Evolutionary conservation across 2,329 filamentous ascomycete genomes (phyloP), one percentile per base, ranked within the genome.

Genomic region (Zymoseptoria brevis): DNA sequence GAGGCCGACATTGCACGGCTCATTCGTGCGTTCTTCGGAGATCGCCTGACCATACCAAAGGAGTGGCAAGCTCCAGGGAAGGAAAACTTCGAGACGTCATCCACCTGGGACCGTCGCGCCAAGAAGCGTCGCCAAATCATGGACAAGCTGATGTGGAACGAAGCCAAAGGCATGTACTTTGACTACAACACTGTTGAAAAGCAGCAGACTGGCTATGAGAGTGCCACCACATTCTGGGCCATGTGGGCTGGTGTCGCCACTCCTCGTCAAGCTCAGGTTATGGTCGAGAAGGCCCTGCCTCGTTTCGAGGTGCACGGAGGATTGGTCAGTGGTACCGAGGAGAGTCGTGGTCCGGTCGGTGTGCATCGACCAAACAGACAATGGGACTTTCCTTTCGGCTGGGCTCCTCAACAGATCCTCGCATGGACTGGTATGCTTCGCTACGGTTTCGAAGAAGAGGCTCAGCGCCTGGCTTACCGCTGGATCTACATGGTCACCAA

Each of bases 401-500:
- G 94, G 94, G 94, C 94, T 57, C 94, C 94, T 30, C 94, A 99
- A 79, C 94, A 99, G 78, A 97, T 99, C 78, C 84, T 99, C 50
- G 93, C 94, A 0, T 99, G 94, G 94, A 92, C 90, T 1, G 94
- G 92, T 2, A 79, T 99, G 60, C 83, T 91, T 69, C 87, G 92
- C 19, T 99, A 97, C 72, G 91, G 92, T 57, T 97, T 96, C 72
- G 86, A 87, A 26, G 89, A 93, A 22, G 92, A 96, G 62, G 91
- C 91, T 1, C 89, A 96, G 76, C 82, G 91, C 35, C 77, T 99
- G 64, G 89, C 90, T 0, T 99, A 99, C 76, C 91, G 94, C 75
- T 99, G 94, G 94, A 78, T 96, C 56, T 96, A 92, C 74, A 97
- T 97, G 93, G 91, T 96, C 69, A 96, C 90, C 60, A 96, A 96